These are phyloP conservation scores for Omphalotus guepiniiformis DNA, from an alignment of 768 basidiomycete species.

Conservation along the genomic window DNA sequence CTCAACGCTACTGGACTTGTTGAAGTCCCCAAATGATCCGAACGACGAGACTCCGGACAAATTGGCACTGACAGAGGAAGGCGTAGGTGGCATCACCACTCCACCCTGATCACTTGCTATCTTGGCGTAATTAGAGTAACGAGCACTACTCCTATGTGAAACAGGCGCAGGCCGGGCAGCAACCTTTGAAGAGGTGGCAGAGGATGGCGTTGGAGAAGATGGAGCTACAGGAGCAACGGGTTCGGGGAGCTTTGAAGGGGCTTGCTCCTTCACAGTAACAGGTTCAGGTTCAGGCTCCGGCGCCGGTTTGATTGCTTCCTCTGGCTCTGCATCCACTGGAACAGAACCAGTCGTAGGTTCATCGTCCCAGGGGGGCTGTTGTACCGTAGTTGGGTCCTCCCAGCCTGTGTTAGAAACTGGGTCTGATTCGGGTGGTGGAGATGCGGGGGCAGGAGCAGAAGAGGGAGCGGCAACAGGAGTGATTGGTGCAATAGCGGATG, in stretches of 20 bases:
- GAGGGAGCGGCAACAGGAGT: constrained; percentile 29
- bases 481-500: constrained; percentile 26
- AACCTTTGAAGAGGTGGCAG: constrained; percentile 46
- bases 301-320: constrained; percentile 32
- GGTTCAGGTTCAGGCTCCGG: not conserved
- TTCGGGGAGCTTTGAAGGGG: not conserved
- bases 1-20: constrained; percentile 43
- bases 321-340: constrained; percentile 20
- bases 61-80: constrained; percentile 48
- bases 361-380: constrained; percentile 70
- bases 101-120: constrained; percentile 57
- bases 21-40: constrained; percentile 5
- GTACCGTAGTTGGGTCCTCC: constrained; percentile 72
- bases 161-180: constrained; percentile 48
- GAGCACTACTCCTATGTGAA: constrained; percentile 53
- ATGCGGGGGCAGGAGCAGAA: constrained; percentile 23
- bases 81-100: constrained; percentile 64
- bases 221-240: constrained; percentile 17
- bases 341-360: constrained; percentile 43
- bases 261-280: not conserved
- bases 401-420: constrained; percentile 38
- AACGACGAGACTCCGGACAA: constrained; percentile 1
- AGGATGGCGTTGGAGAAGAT: constrained; percentile 29
- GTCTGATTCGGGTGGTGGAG: constrained; percentile 30
- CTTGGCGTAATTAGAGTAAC: constrained; percentile 45